Base-by-base conservation (phyloP, 305 asterid genomes). In the Ruellia speciosa region DNA sequence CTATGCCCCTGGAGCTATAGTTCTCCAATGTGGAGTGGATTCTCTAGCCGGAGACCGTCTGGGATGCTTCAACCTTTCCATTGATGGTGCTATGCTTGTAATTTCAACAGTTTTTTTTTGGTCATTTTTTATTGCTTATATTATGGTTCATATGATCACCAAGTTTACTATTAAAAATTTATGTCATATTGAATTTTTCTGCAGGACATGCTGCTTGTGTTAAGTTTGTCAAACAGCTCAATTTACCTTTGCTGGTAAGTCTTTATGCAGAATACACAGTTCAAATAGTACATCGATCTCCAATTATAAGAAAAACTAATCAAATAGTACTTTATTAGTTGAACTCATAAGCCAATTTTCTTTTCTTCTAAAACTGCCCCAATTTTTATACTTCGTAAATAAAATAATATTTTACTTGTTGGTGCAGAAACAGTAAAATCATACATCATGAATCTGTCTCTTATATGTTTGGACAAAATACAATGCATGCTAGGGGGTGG, bases 181-280 rank as follows among this genome's bases (percentile, higher is more conserved):
- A 18, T 64, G 34, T 9, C 17, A 7, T 55, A 34, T 64, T 14
- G 53, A 15, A 69, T 54, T 55, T 65, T 70, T 60, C 65, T 72
- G 39, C 82, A 88, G 99, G 99, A 52, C 99, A 92, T 79, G 99
- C 99, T 66, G 97, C 85, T 68, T 92, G 99, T 70, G 99, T 88
- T 56, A 84, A 75, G 69, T 82, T 92, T 75, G 97, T 92, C 69
- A 92, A 92, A 81, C 87, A 81, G 66, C 84, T 88, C 63, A 88
- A 88, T 73, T 58, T 92, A 76, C 99, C 99, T 31, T 82, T 92
- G 77, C 82, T 88, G 97, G 99, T 92, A 63, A 51, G 86, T 57
- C 59, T 74, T 20, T 60, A 59, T 60, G 18, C 56, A 52, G 48
- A 49, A 39, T 54, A 14, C 41, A 9, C 61, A 43, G 52, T 60